These are phyloP conservation scores for Saccharomycopsis babjevae DNA, from an alignment of 805 yeast genomes.

Conservation along the genomic window DNA sequence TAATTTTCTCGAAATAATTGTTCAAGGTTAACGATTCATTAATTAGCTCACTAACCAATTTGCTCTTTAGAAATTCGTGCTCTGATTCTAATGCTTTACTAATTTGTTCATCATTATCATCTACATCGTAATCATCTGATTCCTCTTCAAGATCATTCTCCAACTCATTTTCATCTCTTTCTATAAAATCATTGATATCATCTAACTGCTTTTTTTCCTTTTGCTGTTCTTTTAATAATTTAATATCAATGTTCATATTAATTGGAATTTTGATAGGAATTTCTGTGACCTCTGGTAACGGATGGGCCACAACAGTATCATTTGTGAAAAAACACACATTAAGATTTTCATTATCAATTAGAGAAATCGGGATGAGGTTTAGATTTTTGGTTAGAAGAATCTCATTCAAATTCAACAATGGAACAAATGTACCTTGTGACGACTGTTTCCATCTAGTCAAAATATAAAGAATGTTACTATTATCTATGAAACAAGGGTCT, in stretches of 20 bases:
- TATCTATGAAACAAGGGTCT: constrained; percentile 84
- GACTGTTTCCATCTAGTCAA: constrained; percentile 72
- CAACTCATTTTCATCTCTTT: constrained; percentile 21
- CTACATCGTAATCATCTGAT: constrained; percentile 16
- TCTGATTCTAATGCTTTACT: constrained; percentile 34
- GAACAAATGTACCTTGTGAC: constrained; percentile 77
- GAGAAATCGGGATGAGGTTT: constrained; percentile 75
- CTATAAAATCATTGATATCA: constrained; percentile 22
- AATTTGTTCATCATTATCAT: constrained; percentile 20
- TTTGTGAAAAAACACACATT: constrained; percentile 55
- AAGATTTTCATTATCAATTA: constrained; percentile 50
- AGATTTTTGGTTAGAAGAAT: constrained; percentile 37
- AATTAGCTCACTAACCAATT: constrained; percentile 50
- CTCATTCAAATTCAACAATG: constrained; percentile 53
- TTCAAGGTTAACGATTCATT: constrained; percentile 40
- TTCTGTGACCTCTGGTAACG: constrained; percentile 77
- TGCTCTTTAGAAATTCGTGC: constrained; percentile 52
- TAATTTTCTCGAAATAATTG: constrained; percentile 5
- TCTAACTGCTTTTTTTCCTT: constrained; percentile 23
- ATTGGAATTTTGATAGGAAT: constrained; percentile 63
- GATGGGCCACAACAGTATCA: constrained; percentile 36
- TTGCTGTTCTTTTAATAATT: constrained; percentile 24
- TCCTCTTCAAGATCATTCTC: constrained; percentile 19
- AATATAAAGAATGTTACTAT: constrained; percentile 59
- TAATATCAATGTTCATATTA: constrained; percentile 24